Base-by-base conservation (phyloP, 148 eudicot genomes). In the Vaccinium vitisidaea region DNA sequence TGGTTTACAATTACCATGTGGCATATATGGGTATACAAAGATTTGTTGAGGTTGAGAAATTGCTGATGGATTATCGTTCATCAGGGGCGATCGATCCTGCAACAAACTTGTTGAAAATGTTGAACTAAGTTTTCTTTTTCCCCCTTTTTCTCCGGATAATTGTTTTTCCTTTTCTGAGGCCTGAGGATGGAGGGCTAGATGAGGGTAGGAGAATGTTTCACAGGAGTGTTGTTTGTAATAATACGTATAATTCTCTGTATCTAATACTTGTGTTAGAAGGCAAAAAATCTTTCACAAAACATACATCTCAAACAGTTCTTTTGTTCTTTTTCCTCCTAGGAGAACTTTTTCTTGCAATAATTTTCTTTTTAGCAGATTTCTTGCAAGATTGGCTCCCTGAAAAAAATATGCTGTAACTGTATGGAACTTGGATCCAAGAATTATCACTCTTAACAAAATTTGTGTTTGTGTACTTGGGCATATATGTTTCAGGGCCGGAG, bases 1-100 rank as follows among this genome's bases (percentile, higher is more conserved):
- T 83, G 89, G 90, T 43, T 43, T 43, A 53, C 94, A 95, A 39
- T 92, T 92, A 91, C 98, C 52, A 85, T 90, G 96, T 95, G 70
- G 85, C 81, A 3, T 63, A n/a, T 39, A 49, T 63, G 36, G 8
- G 48, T 23, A 59, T 0, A 19, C 6, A 75, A 14, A 73, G 18
- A 43, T 59, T 83, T 78, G 23, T 16, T 76, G 65, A 71, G 39
- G 32, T 73, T 30, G 27, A 27, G 19, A n/a, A 21, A 30, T 46
- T 84, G 76, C 50, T 63, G 50, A 83, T 79, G 14, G 71, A 23
- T 61, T 61, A 8, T 61, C 27, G 6, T 25, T 2, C 39, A 46
- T 36, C 77, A 30, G 27, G 77, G 36, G 83, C 25, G 1, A 43
- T 43, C 5, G n/a, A 9, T 39, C 23, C 69, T 25, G 49, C 52